Evolutionary conservation across 2,329 filamentous ascomycete genomes (phyloP).

Genomic region (Ophiostoma triangulosporum): DNA sequence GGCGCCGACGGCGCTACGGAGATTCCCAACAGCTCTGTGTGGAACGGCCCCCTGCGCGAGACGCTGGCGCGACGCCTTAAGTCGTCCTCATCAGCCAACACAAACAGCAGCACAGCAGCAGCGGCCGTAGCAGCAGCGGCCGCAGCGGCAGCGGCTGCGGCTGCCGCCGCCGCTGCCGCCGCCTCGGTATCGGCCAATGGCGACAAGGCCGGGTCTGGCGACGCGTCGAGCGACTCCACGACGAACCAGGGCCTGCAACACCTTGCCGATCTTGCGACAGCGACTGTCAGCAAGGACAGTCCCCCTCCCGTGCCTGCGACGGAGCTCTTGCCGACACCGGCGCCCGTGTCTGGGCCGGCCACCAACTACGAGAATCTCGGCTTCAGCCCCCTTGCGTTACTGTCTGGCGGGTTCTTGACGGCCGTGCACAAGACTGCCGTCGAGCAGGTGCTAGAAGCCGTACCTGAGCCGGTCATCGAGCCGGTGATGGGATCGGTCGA

Average conservation of each 20-base stretch:
- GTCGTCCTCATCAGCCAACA: slow-evolving; percentile 15
- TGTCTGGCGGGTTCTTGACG: slow-evolving; percentile 26
- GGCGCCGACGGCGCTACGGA: slow-evolving; percentile 18
- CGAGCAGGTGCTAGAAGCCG: background rate
- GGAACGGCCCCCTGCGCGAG: slow-evolving; percentile 43
- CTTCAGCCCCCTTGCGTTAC: slow-evolving; percentile 26
- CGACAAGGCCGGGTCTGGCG: slow-evolving; percentile 19
- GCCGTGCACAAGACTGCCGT: slow-evolving; percentile 7
- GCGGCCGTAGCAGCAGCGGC: background rate
- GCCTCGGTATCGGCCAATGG: background rate
- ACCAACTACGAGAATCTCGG: slow-evolving; percentile 29
- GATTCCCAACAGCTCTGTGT: slow-evolving; percentile 19
- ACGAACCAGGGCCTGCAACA: slow-evolving; percentile 39
- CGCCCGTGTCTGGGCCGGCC: background rate
- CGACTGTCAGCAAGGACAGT: slow-evolving; percentile 15
- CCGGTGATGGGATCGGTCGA: background rate
- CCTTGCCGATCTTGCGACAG: slow-evolving; percentile 28
- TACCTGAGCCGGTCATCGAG: background rate
- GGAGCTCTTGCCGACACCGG: slow-evolving; percentile 10
- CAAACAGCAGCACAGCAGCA: slow-evolving; percentile 8
- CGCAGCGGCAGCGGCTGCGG: slow-evolving; percentile 22
- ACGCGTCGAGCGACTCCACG: slow-evolving; percentile 13
- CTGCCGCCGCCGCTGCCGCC: background rate
- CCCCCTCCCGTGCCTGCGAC: slow-evolving; percentile 1
- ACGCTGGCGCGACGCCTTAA: slow-evolving; percentile 33